Conservation (phyloP, 2,329 filamentous ascomycete species). For the Shiraia sp. region DNA sequence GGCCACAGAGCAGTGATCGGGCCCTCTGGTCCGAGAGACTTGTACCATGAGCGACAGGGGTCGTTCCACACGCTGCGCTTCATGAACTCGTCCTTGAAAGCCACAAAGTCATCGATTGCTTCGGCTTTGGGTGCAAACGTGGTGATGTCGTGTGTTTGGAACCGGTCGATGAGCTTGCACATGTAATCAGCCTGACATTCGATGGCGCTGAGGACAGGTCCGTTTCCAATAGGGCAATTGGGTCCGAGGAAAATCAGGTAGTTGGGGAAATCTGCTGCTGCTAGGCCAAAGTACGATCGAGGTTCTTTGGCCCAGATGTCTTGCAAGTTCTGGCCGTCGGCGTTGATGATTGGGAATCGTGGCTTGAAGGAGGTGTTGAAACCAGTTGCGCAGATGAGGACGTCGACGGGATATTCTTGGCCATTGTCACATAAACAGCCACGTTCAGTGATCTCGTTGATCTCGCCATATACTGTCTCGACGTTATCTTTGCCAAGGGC, state of each 20-base stretch:
- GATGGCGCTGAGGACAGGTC: conserved; percentile 49
- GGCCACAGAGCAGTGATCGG: conserved; percentile 50
- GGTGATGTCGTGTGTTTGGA: conserved; percentile 53
- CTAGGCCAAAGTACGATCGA: conserved; percentile 52
- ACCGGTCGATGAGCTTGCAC: conserved; percentile 55
- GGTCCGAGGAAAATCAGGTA: conserved; percentile 49
- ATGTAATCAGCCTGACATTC: conserved; percentile 56
- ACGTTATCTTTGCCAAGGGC: conserved; percentile 49
- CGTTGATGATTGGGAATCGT: conserved; percentile 51
- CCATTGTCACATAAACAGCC: conserved; percentile 46
- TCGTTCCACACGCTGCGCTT: conserved; percentile 52
- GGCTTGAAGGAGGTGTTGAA: conserved; percentile 49
- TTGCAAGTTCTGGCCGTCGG: conserved; percentile 46
- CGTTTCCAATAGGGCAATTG: conserved; percentile 49
- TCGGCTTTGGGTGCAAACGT: conserved; percentile 50
- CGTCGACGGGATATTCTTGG: conserved; percentile 40
- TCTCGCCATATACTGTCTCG: conserved; percentile 46
- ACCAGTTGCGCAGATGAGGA: conserved; percentile 44
- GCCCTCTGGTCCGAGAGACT: conserved; percentile 36
- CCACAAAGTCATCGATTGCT: conserved; percentile 56
- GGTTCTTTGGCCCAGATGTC: conserved; percentile 49
- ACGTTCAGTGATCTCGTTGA: conserved; percentile 36
- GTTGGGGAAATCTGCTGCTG: conserved; percentile 54
- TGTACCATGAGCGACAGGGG: conserved; percentile 52
- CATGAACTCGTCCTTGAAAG: conserved; percentile 53